Evolutionary conservation across 75 land plant species (phyloP).

Genomic region (Azolla pinnata): DNA sequence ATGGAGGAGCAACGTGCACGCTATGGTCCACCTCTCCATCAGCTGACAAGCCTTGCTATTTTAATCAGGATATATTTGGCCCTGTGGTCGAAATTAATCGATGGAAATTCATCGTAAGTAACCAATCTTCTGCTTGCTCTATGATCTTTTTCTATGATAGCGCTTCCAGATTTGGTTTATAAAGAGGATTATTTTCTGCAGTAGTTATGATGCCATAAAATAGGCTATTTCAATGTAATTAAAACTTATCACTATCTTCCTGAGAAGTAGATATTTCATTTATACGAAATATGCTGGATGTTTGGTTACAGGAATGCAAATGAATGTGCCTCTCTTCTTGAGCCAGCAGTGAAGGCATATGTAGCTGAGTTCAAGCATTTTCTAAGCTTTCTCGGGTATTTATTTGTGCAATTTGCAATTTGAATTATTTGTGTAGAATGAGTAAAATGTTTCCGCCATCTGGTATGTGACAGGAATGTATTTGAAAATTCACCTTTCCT

Average conservation of each 20-base stretch:
- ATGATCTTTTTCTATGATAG: too few relatives aligned
- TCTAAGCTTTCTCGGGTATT: conserved; percentile 64
- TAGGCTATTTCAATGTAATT: too few relatives aligned
- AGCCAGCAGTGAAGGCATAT: conserved; percentile 53
- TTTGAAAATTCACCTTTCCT: conserved; percentile 90
- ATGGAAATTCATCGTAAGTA: conserved; percentile 46
- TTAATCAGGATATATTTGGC: conserved; percentile 52
- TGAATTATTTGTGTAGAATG: background rate
- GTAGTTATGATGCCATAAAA: too few relatives aligned
- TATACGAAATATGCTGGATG: background rate
- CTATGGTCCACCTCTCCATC: conserved; percentile 90
- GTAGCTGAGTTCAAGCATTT: conserved; percentile 66
- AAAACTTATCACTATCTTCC: too few relatives aligned
- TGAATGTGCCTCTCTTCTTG: conserved; percentile 33
- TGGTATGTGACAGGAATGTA: conserved; percentile 48
- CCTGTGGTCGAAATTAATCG: conserved; percentile 56
- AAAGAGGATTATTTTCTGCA: too few relatives aligned
- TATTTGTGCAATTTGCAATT: conserved; percentile 4
- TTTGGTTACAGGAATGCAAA: conserved; percentile 34
- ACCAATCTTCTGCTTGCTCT: too few relatives aligned
- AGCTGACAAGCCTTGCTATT: conserved; percentile 53
- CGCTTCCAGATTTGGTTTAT: too few relatives aligned
- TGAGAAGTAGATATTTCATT: too few relatives aligned
- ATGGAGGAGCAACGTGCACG: conserved; percentile 97
- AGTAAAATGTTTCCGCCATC: background rate